phyloP scores from a whole-genome alignment of 371 early-diverging fungal species.

The Vairimorpha ceranae region DNA sequence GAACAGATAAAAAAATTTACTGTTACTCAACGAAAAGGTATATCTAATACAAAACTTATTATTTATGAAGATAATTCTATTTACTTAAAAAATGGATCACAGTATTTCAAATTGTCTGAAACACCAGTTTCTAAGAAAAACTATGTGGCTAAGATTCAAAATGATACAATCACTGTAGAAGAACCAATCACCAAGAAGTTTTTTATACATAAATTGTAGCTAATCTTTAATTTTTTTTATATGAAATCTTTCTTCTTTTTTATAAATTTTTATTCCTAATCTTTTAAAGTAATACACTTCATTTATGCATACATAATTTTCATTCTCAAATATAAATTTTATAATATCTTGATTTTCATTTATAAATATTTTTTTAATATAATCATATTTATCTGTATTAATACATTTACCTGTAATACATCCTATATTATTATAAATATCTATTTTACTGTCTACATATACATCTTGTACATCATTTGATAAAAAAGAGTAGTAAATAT shows the following conservation, averaged over 20 bases:
- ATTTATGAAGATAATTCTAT: conserved; percentile 32
- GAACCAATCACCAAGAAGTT: not conserved
- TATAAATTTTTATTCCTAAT: not conserved
- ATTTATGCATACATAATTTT: not conserved
- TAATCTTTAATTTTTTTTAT: not conserved
- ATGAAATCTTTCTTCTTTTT: not conserved
- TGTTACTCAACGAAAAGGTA: not conserved
- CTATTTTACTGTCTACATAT: not conserved
- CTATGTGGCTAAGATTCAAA: not conserved
- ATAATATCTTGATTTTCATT: not conserved
- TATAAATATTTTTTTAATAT: not conserved
- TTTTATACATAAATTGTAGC: conserved; percentile 13
- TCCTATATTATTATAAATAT: not conserved
- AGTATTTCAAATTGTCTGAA: conserved; percentile 24
- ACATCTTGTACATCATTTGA: not conserved
- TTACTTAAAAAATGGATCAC: conserved; percentile 46
- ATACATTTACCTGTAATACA: not conserved
- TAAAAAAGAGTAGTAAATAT: not conserved
- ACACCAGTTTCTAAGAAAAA: not conserved
- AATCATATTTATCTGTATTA: not conserved
- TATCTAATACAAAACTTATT: conserved; percentile 36
- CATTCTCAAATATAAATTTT: not conserved
- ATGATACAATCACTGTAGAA: not conserved
- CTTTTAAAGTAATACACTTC: not conserved
- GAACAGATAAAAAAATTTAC: conserved; percentile 34